Base-by-base conservation (phyloP, 2,329 filamentous ascomycete species). In the Talaromyces sp. region DNA sequence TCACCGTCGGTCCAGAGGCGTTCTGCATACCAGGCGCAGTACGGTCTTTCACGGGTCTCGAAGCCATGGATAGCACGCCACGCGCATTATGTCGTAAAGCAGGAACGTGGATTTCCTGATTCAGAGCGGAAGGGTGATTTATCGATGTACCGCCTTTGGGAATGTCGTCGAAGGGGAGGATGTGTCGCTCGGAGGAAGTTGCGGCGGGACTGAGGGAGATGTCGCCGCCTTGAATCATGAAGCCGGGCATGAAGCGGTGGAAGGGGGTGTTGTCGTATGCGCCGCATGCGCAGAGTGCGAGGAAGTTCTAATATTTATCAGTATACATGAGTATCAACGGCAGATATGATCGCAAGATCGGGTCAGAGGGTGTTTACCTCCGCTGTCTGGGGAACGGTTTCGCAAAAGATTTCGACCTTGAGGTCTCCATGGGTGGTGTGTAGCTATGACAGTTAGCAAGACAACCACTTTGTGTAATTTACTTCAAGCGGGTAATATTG, bases 361-460 rank as follows among this genome's bases (percentile, higher is more conserved):
- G 6, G 17, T n/a, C 17, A 5, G 29, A 34, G 17, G 3, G 7
- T n/a, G 17, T 80, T 64, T 81, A 90, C 90, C 81, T 97, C 91
- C 68, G 93, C 90, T 0, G 95, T 97, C 78, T 94, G 93, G 68
- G 95, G 95, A 36, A 96, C 92, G 71, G 91, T 89, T 77, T 97
- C 92, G 82, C 94, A 98, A 81, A 97, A 98, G 70, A 99, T 84
- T 79, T 98, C 95, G 72, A 98, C 87, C 81, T 98, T 99, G 76
- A 99, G 85, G 79, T 95, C 90, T 75, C 95, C 95, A 62, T 90
- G 85, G 60, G 89, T 91, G 59, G 95, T 99, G 79, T 97, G 93
- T 15, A 99, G 85, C 80, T 82, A 59, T 58, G 17, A 19, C 22
- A 34, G 54, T 66, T 27, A 67, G 64, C 27, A 36, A 11, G 19